Conservation (phyloP, 139 green algal species). For the Chlamydomonas incerta region DNA sequence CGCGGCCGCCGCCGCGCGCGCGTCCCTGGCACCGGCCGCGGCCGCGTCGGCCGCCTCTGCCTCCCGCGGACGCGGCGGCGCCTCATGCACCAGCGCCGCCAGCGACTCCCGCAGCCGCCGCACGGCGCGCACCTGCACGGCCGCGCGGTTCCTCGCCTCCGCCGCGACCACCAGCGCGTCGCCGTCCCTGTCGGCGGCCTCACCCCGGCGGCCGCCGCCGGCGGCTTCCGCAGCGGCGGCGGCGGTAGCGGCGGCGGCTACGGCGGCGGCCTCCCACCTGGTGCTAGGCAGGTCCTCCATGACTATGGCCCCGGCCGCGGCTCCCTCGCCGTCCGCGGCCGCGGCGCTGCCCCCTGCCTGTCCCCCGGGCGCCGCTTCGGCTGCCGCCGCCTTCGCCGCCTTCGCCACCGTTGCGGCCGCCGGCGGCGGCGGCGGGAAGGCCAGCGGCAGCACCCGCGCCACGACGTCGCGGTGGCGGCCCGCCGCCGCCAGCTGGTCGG, state of each 20-base stretch:
- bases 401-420: not conserved
- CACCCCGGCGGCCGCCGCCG: too few species aligned
- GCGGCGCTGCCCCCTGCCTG: not conserved
- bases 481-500: conserved; percentile 15
- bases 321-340: not conserved
- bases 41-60: not conserved
- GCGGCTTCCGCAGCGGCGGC: not conserved
- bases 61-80: not conserved
- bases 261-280: not conserved
- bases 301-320: not conserved
- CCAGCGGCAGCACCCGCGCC: not conserved
- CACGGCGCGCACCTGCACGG: not conserved
- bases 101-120: conserved; percentile 12
- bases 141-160: not conserved
- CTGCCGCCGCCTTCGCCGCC: not conserved
- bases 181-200: too few species aligned
- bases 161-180: not conserved
- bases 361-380: not conserved
- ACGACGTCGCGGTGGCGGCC: conserved; percentile 4
- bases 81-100: not conserved
- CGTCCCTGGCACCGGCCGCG: not conserved
- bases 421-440: not conserved
- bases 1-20: not conserved
- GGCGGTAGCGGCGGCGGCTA: not conserved
- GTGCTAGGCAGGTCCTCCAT: not conserved